A percentile compares a stretch with the other conserved stretches of the same genome.
These are phyloP conservation scores for Rhizophora apiculata DNA, from an alignment of 345 rosid species.

Conservation along the genomic window DNA sequence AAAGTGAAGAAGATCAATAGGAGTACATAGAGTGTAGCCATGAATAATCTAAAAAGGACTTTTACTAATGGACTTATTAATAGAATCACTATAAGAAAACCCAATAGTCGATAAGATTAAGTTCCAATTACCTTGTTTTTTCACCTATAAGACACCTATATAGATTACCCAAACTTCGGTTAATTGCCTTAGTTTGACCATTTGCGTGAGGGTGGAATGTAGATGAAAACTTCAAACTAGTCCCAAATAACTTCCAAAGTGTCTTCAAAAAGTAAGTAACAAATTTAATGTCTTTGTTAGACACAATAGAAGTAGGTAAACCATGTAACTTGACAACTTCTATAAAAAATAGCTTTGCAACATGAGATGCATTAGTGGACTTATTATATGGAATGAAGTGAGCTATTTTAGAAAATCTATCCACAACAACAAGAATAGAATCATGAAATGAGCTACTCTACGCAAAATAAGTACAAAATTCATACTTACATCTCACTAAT, in stretches of 20 bases:
- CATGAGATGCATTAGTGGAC: neutral
- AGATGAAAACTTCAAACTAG: neutral
- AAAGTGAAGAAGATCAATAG: no score
- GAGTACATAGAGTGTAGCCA: no score
- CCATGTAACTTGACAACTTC: constrained; percentile 3
- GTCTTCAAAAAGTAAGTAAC: neutral
- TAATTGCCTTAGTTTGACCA: no score
- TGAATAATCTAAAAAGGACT: no score
- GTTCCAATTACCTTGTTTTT: no score
- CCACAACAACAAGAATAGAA: neutral
- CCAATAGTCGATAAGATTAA: no score
- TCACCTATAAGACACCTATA: no score
- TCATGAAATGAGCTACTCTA: neutral
- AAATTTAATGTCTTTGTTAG: neutral
- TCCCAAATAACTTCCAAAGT: neutral
- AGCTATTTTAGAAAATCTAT: neutral
- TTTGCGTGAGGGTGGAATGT: no score
- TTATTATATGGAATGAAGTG: neutral
- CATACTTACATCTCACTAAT: neutral
- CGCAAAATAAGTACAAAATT: neutral
- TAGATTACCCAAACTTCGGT: no score
- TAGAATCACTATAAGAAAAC: no score
- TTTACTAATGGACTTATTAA: no score
- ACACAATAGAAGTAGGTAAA: neutral
- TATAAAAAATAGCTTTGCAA: neutral